Base-by-base conservation (phyloP, 2,329 filamentous ascomycete species). In the Daldinia sp. region DNA sequence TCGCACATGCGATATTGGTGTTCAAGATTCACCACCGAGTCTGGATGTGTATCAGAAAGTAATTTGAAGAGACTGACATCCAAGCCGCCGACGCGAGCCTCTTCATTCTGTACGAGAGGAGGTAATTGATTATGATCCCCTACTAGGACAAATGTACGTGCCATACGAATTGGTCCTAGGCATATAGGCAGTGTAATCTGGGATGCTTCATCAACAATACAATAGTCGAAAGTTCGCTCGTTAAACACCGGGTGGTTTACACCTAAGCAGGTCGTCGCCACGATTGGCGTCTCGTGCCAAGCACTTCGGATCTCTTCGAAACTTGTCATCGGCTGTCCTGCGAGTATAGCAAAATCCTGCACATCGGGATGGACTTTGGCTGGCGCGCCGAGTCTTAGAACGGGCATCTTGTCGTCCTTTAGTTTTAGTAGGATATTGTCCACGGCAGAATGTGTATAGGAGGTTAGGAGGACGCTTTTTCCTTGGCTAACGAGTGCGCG, bases 1-100 rank as follows among this genome's bases (percentile, higher is more conserved):
- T 96, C 92, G 75, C 93, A 97, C 96, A 99, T 99, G 68, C 96
- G 93, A 78, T 99, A 99, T 78, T 99, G 96, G 76, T 98, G 94
- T 75, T 96, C 94, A 1, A 99, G 87, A 70, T 92, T 97, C 69
- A 97, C 93, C 1, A 99, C 94, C 0, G 94, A 94, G 53, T 89
- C 84, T 0, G 96, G 94, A 70, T 98, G 94, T 0, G 88, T 87
- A 75, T 98, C 96, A 0, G 94, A 98, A 12, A 99, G 87, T 3
- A 96, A 86, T 78, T 97, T 97, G 86, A 99, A 99, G 58, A 99
- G 85, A 78, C 93, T 97, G 51, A 98, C 87, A 78, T 99, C 96
- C 4, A 99, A 84, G 0, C 96, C 96, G 12, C 94, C 94, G 62
- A 90, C 87, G 51, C 91, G 88, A 2, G 96, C 96, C 74, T 94